Base-by-base conservation (phyloP, 2,329 filamentous ascomycete genomes). In the Alternaria metachromatica region DNA sequence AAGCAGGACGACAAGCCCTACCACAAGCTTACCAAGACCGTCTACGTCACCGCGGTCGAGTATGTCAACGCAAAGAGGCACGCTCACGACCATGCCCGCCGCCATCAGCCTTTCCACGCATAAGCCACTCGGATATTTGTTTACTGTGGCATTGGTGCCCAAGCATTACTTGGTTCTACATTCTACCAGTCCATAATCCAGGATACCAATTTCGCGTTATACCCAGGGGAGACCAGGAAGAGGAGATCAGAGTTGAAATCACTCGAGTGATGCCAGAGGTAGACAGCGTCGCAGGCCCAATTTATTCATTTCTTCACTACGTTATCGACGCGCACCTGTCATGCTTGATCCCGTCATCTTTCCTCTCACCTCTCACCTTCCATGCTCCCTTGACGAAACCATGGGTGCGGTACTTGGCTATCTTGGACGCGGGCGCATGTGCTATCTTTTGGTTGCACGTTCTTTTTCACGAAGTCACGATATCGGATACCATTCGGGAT, bases 261-360 rank as follows among this genome's bases (percentile, higher is more conserved):
- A 72, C 69, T 66, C 68, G 60, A 72, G 71, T 79, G 78, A 78
- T 78, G 76, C 68, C 69, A 53, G 70, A 69, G 70, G 74, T 77
- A 78, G 75, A 73, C 72, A 75, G 76, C 74, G 76, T 78, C 76
- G 76, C 76, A 77, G 73, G 73, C 71, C 26, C 71, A 76, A 68
- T 74, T 64, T 69, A 78, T 77, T 75, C 67, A 70, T 73, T 77
- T 69, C 62, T 70, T 72, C 66, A 66, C 66, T 63, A 56, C 48
- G 60, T 66, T 65, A 66, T 69, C 72, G 71, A 72, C 64, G 69
- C 72, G 69, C 71, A 69, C 68, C 72, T 59, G 68, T 68, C 63
- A 69, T 72, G 68, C 63, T 70, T 74, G 67, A 67, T 26, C 58
- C 11, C 28, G 4, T 59, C 53, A 65, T 74, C 50, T 55, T 54